phyloP scores from a whole-genome alignment of 2,329 filamentous ascomycete species.

The Fusarium kyushuense region DNA sequence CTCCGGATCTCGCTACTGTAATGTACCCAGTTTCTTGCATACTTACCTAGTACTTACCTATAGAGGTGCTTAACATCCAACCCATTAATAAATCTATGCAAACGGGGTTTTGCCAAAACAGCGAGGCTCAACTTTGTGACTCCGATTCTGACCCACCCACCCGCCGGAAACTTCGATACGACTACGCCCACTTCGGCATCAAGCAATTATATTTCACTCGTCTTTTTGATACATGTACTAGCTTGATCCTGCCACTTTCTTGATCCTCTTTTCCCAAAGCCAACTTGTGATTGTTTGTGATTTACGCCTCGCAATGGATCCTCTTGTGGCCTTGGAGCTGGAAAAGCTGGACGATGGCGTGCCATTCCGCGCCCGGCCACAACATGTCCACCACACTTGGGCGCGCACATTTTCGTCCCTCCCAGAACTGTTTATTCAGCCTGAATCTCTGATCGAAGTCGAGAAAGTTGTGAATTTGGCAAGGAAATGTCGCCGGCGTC shows the following conservation, averaged over 20 bases:
- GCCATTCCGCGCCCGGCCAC: conserved; percentile 79
- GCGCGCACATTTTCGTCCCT: conserved; percentile 90
- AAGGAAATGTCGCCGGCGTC: conserved; percentile 80
- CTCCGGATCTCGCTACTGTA: not conserved
- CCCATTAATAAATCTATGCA: not conserved
- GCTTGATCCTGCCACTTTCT: conserved; percentile 15
- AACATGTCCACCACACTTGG: conserved; percentile 91
- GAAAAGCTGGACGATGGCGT: conserved; percentile 57
- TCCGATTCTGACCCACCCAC: conserved; percentile 36
- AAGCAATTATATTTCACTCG: conserved; percentile 31
- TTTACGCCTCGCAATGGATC: conserved; percentile 52
- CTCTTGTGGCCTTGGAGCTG: conserved; percentile 53
- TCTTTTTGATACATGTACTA: conserved; percentile 30
- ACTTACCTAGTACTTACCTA: not conserved
- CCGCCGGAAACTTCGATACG: conserved; percentile 27
- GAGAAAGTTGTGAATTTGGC: conserved; percentile 86
- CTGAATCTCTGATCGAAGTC: conserved; percentile 81
- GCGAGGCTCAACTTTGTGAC: conserved; percentile 27
- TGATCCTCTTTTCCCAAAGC: not conserved
- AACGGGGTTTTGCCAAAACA: not conserved
- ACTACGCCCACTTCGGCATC: conserved; percentile 44
- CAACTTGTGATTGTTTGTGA: not conserved
- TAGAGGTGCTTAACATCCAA: not conserved
- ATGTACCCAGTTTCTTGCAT: not conserved
- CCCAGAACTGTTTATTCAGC: conserved; percentile 92